These are phyloP conservation scores for Alectoria sarmentosa DNA, from an alignment of 495 filamentous ascomycete genomes.

Conservation along the genomic window DNA sequence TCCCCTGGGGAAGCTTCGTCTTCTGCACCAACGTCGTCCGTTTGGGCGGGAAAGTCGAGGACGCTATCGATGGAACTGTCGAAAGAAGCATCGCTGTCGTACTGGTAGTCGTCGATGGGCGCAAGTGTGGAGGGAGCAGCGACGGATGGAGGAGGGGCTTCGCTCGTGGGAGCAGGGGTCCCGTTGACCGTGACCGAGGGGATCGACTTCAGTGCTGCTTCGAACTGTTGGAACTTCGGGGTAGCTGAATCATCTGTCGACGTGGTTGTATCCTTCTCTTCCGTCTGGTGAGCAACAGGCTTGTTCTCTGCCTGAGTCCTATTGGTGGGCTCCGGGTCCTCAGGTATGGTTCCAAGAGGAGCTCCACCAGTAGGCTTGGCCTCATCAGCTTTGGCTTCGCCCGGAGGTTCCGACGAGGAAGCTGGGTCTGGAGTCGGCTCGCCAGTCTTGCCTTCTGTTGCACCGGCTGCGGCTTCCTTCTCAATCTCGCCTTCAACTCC, in stretches of 20 bases:
- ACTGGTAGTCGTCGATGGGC: conserved; percentile 23
- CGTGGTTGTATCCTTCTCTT: neutral
- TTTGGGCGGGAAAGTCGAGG: conserved; percentile 32
- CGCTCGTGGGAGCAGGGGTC: neutral
- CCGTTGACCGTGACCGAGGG: conserved; percentile 22
- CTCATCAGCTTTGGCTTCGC: conserved; percentile 6
- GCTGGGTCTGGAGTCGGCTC: conserved; percentile 11
- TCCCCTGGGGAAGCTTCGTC: neutral
- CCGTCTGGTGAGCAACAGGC: neutral
- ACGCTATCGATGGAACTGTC: conserved; percentile 26
- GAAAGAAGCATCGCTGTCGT: conserved; percentile 29
- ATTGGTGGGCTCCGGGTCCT: neutral
- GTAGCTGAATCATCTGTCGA: neutral
- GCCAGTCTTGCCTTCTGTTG: conserved; percentile 8
- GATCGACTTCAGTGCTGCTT: conserved; percentile 10
- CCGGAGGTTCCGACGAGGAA: conserved; percentile 13
- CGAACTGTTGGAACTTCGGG: neutral
- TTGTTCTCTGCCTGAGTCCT: neutral
- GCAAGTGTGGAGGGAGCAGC: conserved; percentile 15
- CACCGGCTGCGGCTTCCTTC: conserved; percentile 11
- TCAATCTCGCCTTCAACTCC: conserved; percentile 7
- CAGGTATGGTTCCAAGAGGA: neutral
- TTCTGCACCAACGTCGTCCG: conserved; percentile 30
- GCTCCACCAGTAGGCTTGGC: conserved; percentile 2
- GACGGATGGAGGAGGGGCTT: conserved; percentile 4